phyloP scores from a whole-genome alignment of 352 stramenopile genomes.

The Phytophthora melonis region DNA sequence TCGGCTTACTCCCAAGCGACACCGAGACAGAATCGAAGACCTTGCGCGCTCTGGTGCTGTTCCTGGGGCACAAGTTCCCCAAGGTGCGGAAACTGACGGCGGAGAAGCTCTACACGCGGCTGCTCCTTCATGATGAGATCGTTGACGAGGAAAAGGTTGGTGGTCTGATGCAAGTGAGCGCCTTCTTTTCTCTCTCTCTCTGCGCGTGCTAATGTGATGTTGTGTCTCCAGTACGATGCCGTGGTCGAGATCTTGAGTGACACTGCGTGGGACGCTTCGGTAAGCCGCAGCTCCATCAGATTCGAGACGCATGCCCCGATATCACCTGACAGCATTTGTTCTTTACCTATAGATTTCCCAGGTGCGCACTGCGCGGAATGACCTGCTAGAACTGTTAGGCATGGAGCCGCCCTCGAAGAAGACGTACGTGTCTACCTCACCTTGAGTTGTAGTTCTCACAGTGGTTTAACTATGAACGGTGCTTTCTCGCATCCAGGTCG shows the following conservation, averaged over 20 bases:
- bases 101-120: conserved; percentile 84
- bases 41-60: conserved; percentile 77
- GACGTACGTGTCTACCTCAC: conserved; percentile 42
- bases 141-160: conserved; percentile 70
- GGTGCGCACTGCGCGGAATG: conserved; percentile 61
- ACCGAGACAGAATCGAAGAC: conserved; percentile 58
- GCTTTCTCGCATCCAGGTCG: background rate
- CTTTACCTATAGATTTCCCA: conserved; percentile 50
- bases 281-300: conserved; percentile 28
- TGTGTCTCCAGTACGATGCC: conserved; percentile 60
- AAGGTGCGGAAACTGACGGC: conserved; percentile 87
- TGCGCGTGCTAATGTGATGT: conserved; percentile 2
- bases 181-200: background rate
- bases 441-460: background rate
- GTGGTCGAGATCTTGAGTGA: conserved; percentile 83
- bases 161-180: background rate
- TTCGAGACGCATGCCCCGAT: background rate
- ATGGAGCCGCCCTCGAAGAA: conserved; percentile 74
- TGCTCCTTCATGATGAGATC: conserved; percentile 81
- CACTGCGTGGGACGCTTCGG: conserved; percentile 82
- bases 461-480: background rate
- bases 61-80: conserved; percentile 87
- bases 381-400: conserved; percentile 69
- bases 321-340: background rate
- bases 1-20: conserved; percentile 78